Evolutionary conservation across 2,329 filamentous ascomycete genomes (phyloP), one percentile per base, ranked within the genome.

Genomic region (Ceratocystis smalleyi): DNA sequence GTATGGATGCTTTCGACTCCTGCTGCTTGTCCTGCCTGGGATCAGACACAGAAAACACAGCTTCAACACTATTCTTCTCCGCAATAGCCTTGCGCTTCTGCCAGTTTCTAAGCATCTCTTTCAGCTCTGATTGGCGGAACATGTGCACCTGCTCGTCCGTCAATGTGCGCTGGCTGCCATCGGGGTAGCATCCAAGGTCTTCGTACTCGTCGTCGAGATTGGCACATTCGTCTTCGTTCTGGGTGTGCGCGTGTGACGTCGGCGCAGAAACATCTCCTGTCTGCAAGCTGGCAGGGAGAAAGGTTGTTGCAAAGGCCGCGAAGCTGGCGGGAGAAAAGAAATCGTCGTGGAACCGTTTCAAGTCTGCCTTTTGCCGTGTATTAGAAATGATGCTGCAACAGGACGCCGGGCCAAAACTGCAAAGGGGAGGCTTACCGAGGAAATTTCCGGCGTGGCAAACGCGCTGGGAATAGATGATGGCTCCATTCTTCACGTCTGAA

Each of bases 61-160:
- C n/a, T 27, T 40, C 19, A 17, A 66, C 49, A 22, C 47, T 61
- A 4, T 45, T 30, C 45, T 61, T 63, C 30, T 63, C 64, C 12
- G 64, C 64, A n/a, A 55, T 22, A 19, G 64, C 64, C 47, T 66
- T 66, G 15, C 61, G 61, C 57, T 66, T 66, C 15, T 66, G 43
- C 64, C 64, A 66, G 47, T 65, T 35, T 30, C 83, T 82, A 30
- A 88, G 77, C 47, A 95, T 76, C 12, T 82, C 75, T 71, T 94
- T 85, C 24, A 95, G 81, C 73, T 97, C 92, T 1, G 88, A 92
- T 71, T 95, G 89, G 67, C 91, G 82, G 72, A 96, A 96, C 67
- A 96, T 92, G 63, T 83, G 83, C 69, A 96, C 89, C 76, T 96
- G 89, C 69, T 91, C 88, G 71, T 96, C 89, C 8, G 91, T 96